Evolutionary conservation across 495 filamentous ascomycete species (phyloP).

Genomic region (Tuber calosporum): DNA sequence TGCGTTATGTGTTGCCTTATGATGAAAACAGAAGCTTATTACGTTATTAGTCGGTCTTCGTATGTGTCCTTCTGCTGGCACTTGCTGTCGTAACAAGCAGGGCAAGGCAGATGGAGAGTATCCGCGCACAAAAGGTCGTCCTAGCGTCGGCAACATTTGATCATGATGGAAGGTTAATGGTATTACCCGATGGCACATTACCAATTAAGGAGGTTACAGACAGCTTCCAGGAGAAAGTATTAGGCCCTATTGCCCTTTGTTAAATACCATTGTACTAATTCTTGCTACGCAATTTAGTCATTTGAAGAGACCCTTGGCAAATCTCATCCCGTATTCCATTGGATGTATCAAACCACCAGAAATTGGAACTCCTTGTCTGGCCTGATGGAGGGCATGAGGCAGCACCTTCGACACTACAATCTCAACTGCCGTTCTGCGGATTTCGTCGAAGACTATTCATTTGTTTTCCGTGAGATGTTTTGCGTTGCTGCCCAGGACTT

Average conservation of each 20-base stretch:
- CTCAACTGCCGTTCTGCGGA: slow-evolving; percentile 43
- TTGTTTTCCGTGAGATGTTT: slow-evolving; percentile 79
- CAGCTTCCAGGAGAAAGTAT: slow-evolving; percentile 62
- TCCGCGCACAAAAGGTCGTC: slow-evolving; percentile 68
- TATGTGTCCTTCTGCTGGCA: slow-evolving; percentile 54
- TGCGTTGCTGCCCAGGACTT: slow-evolving; percentile 71
- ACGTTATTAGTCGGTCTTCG: slow-evolving; percentile 49
- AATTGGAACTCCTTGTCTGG: slow-evolving; percentile 64
- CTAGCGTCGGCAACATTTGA: slow-evolving; percentile 74
- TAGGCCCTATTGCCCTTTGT: slow-evolving; percentile 15
- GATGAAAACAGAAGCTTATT: slow-evolving; percentile 9
- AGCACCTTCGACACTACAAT: slow-evolving; percentile 48
- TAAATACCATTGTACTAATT: slow-evolving; percentile 8
- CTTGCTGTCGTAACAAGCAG: slow-evolving; percentile 55
- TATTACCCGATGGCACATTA: slow-evolving; percentile 71
- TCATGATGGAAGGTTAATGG: slow-evolving; percentile 63
- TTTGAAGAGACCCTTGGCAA: slow-evolving; percentile 70
- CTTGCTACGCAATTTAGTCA: slow-evolving; percentile 44
- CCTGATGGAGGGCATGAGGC: slow-evolving; percentile 62
- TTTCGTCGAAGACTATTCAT: slow-evolving; percentile 59
- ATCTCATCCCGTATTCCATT: slow-evolving; percentile 73
- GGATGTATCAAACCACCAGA: slow-evolving; percentile 72
- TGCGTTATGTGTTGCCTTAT: not conserved
- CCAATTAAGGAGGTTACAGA: slow-evolving; percentile 73
- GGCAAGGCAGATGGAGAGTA: slow-evolving; percentile 51